Evolutionary conservation across 768 basidiomycete species (phyloP).

Genomic region (Termitomyces sp.): DNA sequence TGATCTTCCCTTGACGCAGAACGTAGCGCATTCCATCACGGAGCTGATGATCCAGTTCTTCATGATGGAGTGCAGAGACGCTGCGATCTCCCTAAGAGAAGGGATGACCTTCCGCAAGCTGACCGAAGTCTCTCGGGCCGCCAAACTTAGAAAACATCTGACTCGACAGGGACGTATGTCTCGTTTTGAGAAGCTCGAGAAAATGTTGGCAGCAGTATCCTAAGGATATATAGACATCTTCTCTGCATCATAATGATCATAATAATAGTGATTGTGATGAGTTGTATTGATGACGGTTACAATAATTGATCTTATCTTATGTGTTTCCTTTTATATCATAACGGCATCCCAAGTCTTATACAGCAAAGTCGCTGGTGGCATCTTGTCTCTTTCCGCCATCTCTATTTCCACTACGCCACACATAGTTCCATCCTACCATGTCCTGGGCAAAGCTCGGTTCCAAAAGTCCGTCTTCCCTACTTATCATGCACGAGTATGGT

Average conservation of each 20-base stretch:
- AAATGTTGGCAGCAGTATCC: constrained; percentile 5
- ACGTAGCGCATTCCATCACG: neutral
- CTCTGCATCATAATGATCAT: no score
- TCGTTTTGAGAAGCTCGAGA: neutral
- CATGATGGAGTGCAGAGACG: neutral
- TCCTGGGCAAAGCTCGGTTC: constrained; percentile 51
- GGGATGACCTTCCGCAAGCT: neutral
- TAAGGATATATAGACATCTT: no score
- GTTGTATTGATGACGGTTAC: neutral
- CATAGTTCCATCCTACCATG: constrained; percentile 28
- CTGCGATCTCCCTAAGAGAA: neutral
- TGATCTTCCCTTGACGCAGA: constrained; percentile 4
- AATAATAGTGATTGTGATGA: neutral
- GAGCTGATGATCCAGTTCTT: neutral
- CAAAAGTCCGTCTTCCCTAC: constrained; percentile 32
- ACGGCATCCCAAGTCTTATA: constrained; percentile 8
- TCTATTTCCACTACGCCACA: constrained; percentile 12
- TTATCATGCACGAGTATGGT: neutral
- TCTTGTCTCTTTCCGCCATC: constrained; percentile 19
- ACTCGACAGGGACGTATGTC: neutral
- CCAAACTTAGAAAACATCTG: neutral
- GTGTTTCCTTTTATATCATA: constrained; percentile 6
- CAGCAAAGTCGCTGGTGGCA: constrained; percentile 27
- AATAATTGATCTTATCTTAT: constrained; percentile 3
- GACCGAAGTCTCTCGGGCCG: no score